These are phyloP conservation scores for Moesziomyces parantarcticus DNA, from an alignment of 1,284 basidiomycete genomes.

Conservation along the genomic window DNA sequence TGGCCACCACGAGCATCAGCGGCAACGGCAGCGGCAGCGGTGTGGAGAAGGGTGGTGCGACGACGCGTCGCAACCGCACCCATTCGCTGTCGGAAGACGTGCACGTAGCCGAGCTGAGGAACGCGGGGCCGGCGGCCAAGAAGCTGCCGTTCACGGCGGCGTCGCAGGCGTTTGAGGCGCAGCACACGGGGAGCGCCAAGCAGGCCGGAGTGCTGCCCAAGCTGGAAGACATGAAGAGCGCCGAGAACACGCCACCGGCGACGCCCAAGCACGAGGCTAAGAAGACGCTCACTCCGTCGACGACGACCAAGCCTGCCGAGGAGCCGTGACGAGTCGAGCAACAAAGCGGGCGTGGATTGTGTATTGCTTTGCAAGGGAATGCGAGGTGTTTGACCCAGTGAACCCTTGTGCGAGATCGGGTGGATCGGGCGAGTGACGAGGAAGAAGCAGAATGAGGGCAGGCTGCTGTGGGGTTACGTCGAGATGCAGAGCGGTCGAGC, in stretches of 20 bases:
- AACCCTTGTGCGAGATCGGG: background rate
- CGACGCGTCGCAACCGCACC: constrained; percentile 38
- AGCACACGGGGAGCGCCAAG: constrained; percentile 30
- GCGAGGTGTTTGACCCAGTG: no score
- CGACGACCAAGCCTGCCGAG: background rate
- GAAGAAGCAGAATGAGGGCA: background rate
- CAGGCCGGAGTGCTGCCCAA: constrained; percentile 29
- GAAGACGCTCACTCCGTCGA: constrained; percentile 3
- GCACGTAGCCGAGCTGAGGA: constrained; percentile 42
- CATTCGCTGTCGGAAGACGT: constrained; percentile 53
- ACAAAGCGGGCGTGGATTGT: constrained; percentile 1
- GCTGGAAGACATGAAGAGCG: constrained; percentile 52
- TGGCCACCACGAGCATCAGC: constrained; percentile 23
- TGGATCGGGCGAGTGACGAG: background rate
- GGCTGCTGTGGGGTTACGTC: constrained; percentile 2
- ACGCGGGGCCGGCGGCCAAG: constrained; percentile 40
- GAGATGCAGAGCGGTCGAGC: background rate
- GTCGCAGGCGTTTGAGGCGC: constrained; percentile 47
- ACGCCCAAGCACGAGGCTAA: constrained; percentile 33
- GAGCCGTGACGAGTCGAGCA: background rate
- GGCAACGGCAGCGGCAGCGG: constrained; percentile 13
- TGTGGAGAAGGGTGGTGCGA: constrained; percentile 9
- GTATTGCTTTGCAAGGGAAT: no score
- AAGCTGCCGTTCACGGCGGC: constrained; percentile 49
- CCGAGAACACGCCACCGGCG: constrained; percentile 47